phyloP scores from a whole-genome alignment of 768 basidiomycete genomes.

The Coprinopsis marcescibilis region DNA sequence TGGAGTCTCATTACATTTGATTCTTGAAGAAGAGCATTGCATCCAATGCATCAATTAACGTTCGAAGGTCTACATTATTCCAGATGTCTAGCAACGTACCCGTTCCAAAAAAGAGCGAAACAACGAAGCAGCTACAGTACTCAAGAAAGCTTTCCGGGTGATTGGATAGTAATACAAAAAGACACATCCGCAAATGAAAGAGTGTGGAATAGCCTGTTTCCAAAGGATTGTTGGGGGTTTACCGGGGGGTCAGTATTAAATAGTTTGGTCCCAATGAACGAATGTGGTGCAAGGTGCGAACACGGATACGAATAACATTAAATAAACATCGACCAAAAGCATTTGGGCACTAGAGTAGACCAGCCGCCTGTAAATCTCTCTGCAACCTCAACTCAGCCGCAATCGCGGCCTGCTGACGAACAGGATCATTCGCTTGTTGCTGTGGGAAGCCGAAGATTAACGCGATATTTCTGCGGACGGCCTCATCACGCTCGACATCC shows the following conservation, averaged over 20 bases:
- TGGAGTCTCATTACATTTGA: constrained; percentile 63
- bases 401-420: constrained; percentile 1
- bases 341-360: constrained; percentile 50
- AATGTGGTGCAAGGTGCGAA: too few relatives aligned
- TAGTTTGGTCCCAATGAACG: too few relatives aligned
- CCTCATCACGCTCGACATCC: constrained; percentile 46
- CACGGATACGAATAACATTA: background rate
- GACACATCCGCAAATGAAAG: too few relatives aligned
- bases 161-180: too few relatives aligned
- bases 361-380: constrained; percentile 47
- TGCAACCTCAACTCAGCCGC: constrained; percentile 38
- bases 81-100: too few relatives aligned
- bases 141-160: too few relatives aligned
- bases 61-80: background rate
- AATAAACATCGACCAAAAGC: constrained; percentile 1
- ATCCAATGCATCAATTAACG: background rate
- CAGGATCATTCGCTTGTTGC: background rate
- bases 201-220: too few relatives aligned
- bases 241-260: too few relatives aligned
- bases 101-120: constrained; percentile 3
- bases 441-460: constrained; percentile 41
- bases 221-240: too few relatives aligned
- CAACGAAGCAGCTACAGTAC: too few relatives aligned
- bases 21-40: constrained; percentile 10
- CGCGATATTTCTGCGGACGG: constrained; percentile 46